Base-by-base conservation (phyloP, 2,329 filamentous ascomycete species). In the Pyrenochaeta sp. region DNA sequence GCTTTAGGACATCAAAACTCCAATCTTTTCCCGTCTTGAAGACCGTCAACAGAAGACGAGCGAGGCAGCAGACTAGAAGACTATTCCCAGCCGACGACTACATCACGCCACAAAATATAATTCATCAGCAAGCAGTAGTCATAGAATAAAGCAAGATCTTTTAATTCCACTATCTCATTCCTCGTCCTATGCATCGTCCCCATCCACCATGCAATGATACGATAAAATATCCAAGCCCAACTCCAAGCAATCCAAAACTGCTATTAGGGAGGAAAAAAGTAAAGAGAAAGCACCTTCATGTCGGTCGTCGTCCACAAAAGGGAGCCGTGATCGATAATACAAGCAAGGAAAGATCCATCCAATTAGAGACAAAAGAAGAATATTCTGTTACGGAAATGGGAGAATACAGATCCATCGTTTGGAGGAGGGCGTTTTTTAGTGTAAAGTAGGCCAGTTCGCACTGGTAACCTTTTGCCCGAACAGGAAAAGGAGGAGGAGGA, bases 361-460 rank as follows among this genome's bases (percentile, higher is more conserved):
- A 32, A 23, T 14, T 40, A 40, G 26, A 34, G 31, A 30, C 17
- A 42, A 27, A 15, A 27, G 15, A 36, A 32, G 34, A 22, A 37
- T 6, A 17, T 38, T 14, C n/a, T 7, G 24, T 38, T 53, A 48
- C 40, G 32, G 28, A 42, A 38, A 28, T 21, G 44, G 46, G 49
- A 23, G 21, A 48, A 41, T 49, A 8, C 19, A 51, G 47, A 42
- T 50, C 53, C 47, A 40, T 41, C n/a, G n/a, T n/a, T n/a, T n/a
- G n/a, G n/a, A n/a, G n/a, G n/a, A n/a, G n/a, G n/a, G n/a, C n/a
- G n/a, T n/a, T n/a, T n/a, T n/a, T n/a, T n/a, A n/a, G n/a, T n/a
- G n/a, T n/a, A n/a, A n/a, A n/a, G n/a, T n/a, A n/a, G n/a, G n/a
- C n/a, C n/a, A n/a, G n/a, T n/a, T n/a, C n/a, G n/a, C n/a, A n/a